Base-by-base conservation (phyloP, 192 early-diverging fungal genomes). In the Mortierella antarctica region DNA sequence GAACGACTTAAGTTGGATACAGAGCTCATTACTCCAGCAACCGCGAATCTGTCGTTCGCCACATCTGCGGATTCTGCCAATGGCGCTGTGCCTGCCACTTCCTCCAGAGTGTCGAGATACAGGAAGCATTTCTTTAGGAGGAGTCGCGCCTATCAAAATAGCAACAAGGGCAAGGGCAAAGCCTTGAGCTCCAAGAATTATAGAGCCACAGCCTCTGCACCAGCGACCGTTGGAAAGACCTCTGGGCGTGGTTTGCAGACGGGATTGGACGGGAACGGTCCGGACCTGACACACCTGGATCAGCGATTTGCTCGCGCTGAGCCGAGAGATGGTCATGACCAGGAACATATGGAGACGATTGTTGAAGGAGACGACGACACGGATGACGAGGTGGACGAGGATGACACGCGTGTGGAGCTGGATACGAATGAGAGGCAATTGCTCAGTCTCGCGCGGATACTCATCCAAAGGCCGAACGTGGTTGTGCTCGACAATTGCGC, bases 401-500 rank as follows among this genome's bases (percentile, higher is more conserved):
- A 72, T 2, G 69, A 80, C 14, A 50, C 39, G 5, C 67, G 77
- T 0, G 59, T 72, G 21, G 77, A 80, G 23, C 55, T 80, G 45
- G 77, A 80, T 55, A 72, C 70, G n/a, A 80, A 80, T 53, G 92
- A 96, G 74, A 83, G 91, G 11, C 95, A 96, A 71, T 78, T 91
- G 17, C 62, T 92, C 55, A 89, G 88, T 58, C 72, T 92, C 50
- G 87, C 87, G 13, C 86, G 93, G 9, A 91, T 90, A 8, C 60
- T 95, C 54, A 83, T 95, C 31, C 85, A 91, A 31, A 87, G 88
- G 23, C 90, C 92, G 17, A 88, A 87, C 23, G 88, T 96, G 14
- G 70, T 96, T 6, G 88, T 96, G 21, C 83, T 96, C 47, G 95
- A 96, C 83, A 95, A 96, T 62, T 93, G 84, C 17, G 86, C 88